Percentiles rank a stretch among this genome's conserved stretches.
Conservation (phyloP, 805 yeast species). For the Saccharomycopsis capsularis region DNA sequence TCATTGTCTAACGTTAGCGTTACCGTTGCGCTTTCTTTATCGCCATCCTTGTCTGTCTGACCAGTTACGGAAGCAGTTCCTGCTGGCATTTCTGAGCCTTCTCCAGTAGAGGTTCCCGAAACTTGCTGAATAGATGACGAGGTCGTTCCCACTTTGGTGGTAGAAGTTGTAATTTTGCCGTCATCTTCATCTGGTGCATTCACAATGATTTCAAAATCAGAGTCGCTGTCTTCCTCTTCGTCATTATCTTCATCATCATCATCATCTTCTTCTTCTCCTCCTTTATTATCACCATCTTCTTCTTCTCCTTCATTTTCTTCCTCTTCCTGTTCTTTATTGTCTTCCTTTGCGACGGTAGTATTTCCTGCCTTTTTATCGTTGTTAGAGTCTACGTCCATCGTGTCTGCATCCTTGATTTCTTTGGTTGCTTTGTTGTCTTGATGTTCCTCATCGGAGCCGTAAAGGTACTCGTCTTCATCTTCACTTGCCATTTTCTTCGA, state of each 20-base stretch:
- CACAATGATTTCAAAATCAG: constrained; percentile 77
- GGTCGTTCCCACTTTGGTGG: not conserved
- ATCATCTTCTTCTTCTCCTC: constrained; percentile 25
- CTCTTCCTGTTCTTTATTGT: constrained; percentile 1
- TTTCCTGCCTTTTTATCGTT: not conserved
- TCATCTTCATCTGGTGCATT: constrained; percentile 33
- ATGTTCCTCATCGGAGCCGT: constrained; percentile 17
- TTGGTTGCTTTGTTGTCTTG: not conserved
- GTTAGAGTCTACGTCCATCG: too few relatives aligned
- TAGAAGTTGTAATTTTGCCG: constrained; percentile 1
- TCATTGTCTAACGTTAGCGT: not conserved
- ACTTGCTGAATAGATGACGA: constrained; percentile 2
- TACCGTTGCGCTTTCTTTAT: not conserved
- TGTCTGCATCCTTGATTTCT: not conserved
- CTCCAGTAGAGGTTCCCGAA: constrained; percentile 24
- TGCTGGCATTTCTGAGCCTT: too few relatives aligned
- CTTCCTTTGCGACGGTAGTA: not conserved
- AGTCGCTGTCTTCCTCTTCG: constrained; percentile 22
- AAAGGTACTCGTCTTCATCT: constrained; percentile 13
- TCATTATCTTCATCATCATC: constrained; percentile 26
- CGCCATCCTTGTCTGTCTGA: constrained; percentile 24
- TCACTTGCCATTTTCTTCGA: constrained; percentile 15
- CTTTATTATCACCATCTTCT: constrained; percentile 18
- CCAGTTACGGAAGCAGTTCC: constrained; percentile 27
- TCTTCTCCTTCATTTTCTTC: constrained; percentile 10